These are phyloP conservation scores for Russula griseocarnosa DNA, from an alignment of 768 basidiomycete genomes.

Conservation along the genomic window DNA sequence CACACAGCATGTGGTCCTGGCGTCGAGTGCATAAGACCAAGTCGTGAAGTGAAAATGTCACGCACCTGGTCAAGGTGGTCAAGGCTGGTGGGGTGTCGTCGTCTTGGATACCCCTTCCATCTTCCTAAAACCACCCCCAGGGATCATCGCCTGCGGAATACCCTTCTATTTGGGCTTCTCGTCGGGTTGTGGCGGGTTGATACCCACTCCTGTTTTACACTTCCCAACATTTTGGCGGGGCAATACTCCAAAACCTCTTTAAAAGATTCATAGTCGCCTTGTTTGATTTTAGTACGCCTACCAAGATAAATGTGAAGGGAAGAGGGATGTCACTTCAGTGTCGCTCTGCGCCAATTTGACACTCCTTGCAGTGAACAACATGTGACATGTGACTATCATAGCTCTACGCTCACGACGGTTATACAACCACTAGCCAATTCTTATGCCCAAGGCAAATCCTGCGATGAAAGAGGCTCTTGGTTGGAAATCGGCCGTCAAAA, in stretches of 20 bases:
- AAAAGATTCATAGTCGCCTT: slow-evolving; percentile 61
- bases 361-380: background rate
- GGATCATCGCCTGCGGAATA: no score
- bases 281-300: slow-evolving; percentile 80
- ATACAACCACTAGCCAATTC: slow-evolving; percentile 54
- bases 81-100: slow-evolving; percentile 36
- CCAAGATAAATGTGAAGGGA: slow-evolving; percentile 46
- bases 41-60: slow-evolving; percentile 65
- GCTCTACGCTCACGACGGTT: background rate
- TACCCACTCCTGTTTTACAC: slow-evolving; percentile 55
- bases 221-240: slow-evolving; percentile 61
- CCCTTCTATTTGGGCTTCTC: slow-evolving; percentile 34
- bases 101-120: slow-evolving; percentile 46
- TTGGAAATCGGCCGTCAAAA: slow-evolving; percentile 91
- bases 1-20: no score
- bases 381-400: background rate
- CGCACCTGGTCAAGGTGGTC: slow-evolving; percentile 42
- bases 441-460: slow-evolving; percentile 75
- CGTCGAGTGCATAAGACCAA: slow-evolving; percentile 73
- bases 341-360: background rate
- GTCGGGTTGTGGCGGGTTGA: slow-evolving; percentile 33
- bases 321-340: background rate
- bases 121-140: slow-evolving; percentile 35
- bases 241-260: slow-evolving; percentile 37
- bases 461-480: slow-evolving; percentile 84